Evolutionary conservation across 2,329 filamentous ascomycete genomes (phyloP), one percentile per base, ranked within the genome.

Genomic region (Zymoseptoria pseudotritici): DNA sequence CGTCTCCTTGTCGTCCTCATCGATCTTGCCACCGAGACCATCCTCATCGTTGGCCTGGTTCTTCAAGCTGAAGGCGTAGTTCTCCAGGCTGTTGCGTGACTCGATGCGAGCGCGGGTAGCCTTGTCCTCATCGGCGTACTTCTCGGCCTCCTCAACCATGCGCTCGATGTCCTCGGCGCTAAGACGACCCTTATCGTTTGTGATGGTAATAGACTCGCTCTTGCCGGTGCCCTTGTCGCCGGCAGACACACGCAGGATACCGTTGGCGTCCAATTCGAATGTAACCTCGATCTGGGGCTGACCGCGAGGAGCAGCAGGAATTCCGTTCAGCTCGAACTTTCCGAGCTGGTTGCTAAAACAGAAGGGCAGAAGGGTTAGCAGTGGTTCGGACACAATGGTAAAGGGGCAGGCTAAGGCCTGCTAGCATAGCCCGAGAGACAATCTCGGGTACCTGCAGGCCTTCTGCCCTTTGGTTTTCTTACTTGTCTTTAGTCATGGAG

Each of bases 121-220:
- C 86, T 97, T 97, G 83, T 99, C 94, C 81, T 97, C 94, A 78
- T 99, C 94, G 74, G 94, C 94, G 76, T 92, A 97, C 82, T 97
- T 90, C 86, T 97, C 94, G 63, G 94, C 94, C 80, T 99, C 94
- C 69, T 88, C 87, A 66, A 99, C 91, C 94, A 99, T 99, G 78
- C 94, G 94, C 78, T 97, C 93, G 71, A 99, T 99, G 79, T 99
- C 94, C 70, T 99, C 94, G 73, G 89, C 88, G 71, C 89, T 91
- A 56, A 99, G 88, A 77, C 94, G 93, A 69, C 94, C 94, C 87
- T 97, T 97, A 82, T 99, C 94, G 82, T 99, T 97, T 81, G 89
- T 97, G 76, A 99, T 99, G 71, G 94, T 97, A 78, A 99, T 97
- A 65, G 89, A 91, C 83, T 99, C 91, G 65, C 85, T 86, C 85